Base-by-base conservation (phyloP, 768 basidiomycete genomes). In the Erythrobasidium yunnanense region DNA sequence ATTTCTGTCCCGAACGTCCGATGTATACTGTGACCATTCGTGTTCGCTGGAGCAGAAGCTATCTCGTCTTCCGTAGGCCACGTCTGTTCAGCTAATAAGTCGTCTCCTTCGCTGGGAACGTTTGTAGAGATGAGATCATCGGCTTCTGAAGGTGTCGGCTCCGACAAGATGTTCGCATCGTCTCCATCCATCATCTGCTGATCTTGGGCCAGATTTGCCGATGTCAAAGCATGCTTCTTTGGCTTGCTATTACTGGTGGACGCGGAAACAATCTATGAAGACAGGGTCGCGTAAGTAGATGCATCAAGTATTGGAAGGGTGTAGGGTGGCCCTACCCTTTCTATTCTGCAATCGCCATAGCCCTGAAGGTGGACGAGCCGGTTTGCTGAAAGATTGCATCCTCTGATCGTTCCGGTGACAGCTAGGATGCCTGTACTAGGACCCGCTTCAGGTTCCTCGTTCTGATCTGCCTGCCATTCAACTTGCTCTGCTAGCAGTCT, bases 51-150 rank as follows among this genome's bases (percentile, higher is more conserved):
- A 0, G 55, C 76, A 6, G 51, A 69, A 0, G 72, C 77, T 85
- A 96, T 88, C 75, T 96, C 93, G 73, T 96, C 93, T 75, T 96
- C 90, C 0, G 90, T 93, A 0, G 93, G 93, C 92, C 93, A 96
- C 0, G 93, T 99, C 76, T 99, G 93, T 72, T 99, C 93, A 74
- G 93, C 95, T 34, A 81, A 83, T 76, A 95, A 81, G 65, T 88
- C 85, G 72, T 96, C 91, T 2, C 87, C 88, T 23, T 87, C 84
- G 74, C 93, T 91, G 54, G 82, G 85, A 1, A 70, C 67, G 53
- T 72, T 74, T 32, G 69, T 70, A 1, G 90, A 90, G 13, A 88
- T 82, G 53, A 96, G 78, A 4, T 90, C 90, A 75, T 96, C 92
- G 0, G 86, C 87, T 0, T 83, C 79, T 33, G 76, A 76, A 0